Evolutionary conservation across 1,139 yeast species (phyloP).

Genomic region (Geotrichum carabidarum): DNA sequence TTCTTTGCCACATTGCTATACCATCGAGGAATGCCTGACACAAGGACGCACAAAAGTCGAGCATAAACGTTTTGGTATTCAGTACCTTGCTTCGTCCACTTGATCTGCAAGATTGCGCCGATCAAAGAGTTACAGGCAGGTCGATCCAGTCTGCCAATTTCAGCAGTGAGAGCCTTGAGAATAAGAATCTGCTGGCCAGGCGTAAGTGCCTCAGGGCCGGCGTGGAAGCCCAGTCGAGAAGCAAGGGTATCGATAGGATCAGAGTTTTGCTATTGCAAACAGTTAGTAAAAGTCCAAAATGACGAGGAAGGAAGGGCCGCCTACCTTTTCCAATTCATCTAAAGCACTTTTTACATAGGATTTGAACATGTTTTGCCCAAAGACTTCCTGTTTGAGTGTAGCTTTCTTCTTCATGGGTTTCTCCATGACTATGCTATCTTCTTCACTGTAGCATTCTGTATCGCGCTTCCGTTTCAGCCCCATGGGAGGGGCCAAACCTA

Average conservation of each 20-base stretch:
- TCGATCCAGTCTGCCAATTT: constrained; percentile 50
- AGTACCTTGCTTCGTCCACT: constrained; percentile 52
- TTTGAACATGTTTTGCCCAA: constrained; percentile 49
- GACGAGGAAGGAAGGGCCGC: constrained; percentile 32
- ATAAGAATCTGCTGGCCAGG: constrained; percentile 43
- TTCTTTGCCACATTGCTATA: constrained; percentile 72
- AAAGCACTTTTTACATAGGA: constrained; percentile 65
- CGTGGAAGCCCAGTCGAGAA: constrained; percentile 43
- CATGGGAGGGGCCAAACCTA: constrained; percentile 1
- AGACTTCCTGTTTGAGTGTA: constrained; percentile 3
- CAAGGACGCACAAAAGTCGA: constrained; percentile 69
- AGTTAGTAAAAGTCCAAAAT: constrained; percentile 12
- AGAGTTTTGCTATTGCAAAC: constrained; percentile 36
- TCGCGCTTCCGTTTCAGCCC: constrained; percentile 14
- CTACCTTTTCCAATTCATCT: constrained; percentile 59
- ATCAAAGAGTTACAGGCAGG: constrained; percentile 45
- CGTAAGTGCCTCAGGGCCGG: constrained; percentile 43
- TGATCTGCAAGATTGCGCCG: constrained; percentile 47
- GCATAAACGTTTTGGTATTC: constrained; percentile 49
- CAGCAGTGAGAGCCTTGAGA: constrained; percentile 46
- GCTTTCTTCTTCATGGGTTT: constrained; percentile 7
- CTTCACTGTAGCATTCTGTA: constrained; percentile 3
- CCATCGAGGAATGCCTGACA: constrained; percentile 85
- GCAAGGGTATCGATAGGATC: constrained; percentile 46
- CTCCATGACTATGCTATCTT: constrained; percentile 5